A percentile compares a stretch with the other conserved stretches of the same genome.
These are phyloP conservation scores for Apiospora kogelbergensis DNA, from an alignment of 2,329 filamentous ascomycete species.

Conservation along the genomic window DNA sequence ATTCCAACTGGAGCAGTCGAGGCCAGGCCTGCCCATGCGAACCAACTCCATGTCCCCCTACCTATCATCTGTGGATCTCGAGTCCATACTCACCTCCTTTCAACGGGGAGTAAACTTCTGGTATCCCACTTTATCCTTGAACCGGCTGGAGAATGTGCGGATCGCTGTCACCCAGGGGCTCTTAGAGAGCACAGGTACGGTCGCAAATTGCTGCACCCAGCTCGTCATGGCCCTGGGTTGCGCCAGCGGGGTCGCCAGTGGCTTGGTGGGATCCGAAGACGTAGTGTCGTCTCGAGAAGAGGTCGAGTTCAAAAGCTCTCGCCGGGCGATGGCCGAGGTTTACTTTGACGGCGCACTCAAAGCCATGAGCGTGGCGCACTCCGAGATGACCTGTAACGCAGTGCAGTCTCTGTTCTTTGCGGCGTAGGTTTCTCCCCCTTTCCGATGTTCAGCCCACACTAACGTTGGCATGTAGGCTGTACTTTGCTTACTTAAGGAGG, in stretches of 20 bases:
- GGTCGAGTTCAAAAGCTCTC: slow-evolving; percentile 8
- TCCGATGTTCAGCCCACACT: too few species aligned
- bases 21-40: slow-evolving; percentile 35
- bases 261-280: slow-evolving; percentile 23
- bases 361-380: slow-evolving; percentile 45
- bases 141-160: slow-evolving; percentile 35
- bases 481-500: slow-evolving; percentile 49
- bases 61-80: slow-evolving; percentile 40
- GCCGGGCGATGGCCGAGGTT: slow-evolving; percentile 13
- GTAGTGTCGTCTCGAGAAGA: slow-evolving; percentile 8
- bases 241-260: slow-evolving; percentile 39
- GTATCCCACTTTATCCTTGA: slow-evolving; percentile 49
- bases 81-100: slow-evolving; percentile 42
- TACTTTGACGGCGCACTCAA: slow-evolving; percentile 47
- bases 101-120: slow-evolving; percentile 50
- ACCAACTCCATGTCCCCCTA: slow-evolving; percentile 41
- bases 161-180: slow-evolving; percentile 32
- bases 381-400: slow-evolving; percentile 44
- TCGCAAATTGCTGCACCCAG: slow-evolving; percentile 42
- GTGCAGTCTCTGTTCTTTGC: slow-evolving; percentile 52
- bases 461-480: slow-evolving; percentile 33
- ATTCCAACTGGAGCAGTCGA: slow-evolving; percentile 46
- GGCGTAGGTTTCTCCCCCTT: slow-evolving; percentile 36
- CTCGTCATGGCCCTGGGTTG: slow-evolving; percentile 49
- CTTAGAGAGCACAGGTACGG: slow-evolving; percentile 33